These are phyloP conservation scores for Leishmania mexicana DNA, from an alignment of 208 protist species.

Conservation along the genomic window DNA sequence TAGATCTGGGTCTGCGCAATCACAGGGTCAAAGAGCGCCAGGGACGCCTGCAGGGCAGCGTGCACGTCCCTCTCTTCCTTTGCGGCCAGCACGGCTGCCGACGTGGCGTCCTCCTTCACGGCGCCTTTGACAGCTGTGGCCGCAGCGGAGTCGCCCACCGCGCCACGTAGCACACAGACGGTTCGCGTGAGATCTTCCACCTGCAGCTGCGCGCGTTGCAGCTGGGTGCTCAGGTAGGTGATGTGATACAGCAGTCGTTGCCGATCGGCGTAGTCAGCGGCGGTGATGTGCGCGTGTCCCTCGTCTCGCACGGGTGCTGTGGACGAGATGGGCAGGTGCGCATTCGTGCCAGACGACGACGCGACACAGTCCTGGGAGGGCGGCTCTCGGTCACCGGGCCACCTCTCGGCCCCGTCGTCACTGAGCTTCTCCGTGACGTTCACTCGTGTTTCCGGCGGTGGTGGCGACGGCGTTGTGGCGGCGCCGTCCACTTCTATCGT, in stretches of 20 bases:
- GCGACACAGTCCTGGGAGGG: not conserved
- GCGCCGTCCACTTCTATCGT: slow-evolving; percentile 10
- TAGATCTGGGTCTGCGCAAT: slow-evolving; percentile 82
- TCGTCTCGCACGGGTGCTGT: not conserved
- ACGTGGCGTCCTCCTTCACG: slow-evolving; percentile 23
- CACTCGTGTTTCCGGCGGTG: not conserved
- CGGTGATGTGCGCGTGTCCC: slow-evolving; percentile 37
- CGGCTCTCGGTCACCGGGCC: not conserved
- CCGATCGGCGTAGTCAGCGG: slow-evolving; percentile 79
- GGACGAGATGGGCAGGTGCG: not conserved
- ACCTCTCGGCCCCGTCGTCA: not conserved
- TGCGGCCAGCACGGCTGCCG: slow-evolving; percentile 49
- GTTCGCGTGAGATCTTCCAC: slow-evolving; percentile 59
- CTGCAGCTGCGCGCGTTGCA: slow-evolving; percentile 79
- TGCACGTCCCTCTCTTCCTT: slow-evolving; percentile 44
- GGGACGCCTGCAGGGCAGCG: slow-evolving; percentile 34
- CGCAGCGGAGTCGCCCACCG: not conserved
- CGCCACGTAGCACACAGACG: slow-evolving; percentile 46
- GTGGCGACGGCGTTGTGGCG: slow-evolving; percentile 3
- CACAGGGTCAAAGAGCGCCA: slow-evolving; percentile 76
- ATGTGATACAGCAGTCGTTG: slow-evolving; percentile 85
- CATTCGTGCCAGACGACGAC: not conserved
- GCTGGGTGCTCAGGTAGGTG: slow-evolving; percentile 80
- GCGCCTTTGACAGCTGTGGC: slow-evolving; percentile 8
- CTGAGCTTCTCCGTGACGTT: slow-evolving; percentile 11